phyloP scores from a whole-genome alignment of 768 basidiomycete species.

The Termitomyces sp. region DNA sequence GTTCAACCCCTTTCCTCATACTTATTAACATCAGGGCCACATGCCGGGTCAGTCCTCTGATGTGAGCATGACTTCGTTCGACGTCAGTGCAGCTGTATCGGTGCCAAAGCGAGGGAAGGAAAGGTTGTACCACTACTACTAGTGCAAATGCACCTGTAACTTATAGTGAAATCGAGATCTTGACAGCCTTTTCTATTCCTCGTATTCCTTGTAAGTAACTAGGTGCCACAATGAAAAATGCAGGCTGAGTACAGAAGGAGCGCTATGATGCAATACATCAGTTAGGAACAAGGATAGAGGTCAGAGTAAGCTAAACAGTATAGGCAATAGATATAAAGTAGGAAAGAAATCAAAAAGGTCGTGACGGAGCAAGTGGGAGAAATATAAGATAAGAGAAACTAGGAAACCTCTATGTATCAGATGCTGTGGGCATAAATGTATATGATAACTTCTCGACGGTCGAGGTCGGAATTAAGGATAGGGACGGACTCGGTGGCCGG shows the following conservation, averaged over 20 bases:
- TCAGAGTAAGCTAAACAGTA: too few species aligned
- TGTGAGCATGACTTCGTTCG: conserved; percentile 34
- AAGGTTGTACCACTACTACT: conserved; percentile 14
- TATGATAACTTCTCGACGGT: neutral
- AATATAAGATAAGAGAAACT: too few species aligned
- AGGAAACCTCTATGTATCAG: too few species aligned
- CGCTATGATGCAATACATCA: too few species aligned
- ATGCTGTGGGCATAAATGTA: neutral
- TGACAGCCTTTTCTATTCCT: neutral
- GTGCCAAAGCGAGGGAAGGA: conserved; percentile 29
- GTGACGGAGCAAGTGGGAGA: too few species aligned
- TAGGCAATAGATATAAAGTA: too few species aligned
- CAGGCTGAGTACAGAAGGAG: too few species aligned
- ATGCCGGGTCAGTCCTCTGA: conserved; percentile 24
- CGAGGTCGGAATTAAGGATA: neutral
- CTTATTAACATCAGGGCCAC: conserved; percentile 6
- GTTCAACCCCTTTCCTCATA: too few species aligned
- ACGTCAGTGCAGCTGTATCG: conserved; percentile 35
- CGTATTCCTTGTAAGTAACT: neutral
- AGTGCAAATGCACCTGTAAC: too few species aligned
- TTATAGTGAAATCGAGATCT: too few species aligned
- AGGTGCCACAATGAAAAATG: neutral
- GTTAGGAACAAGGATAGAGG: too few species aligned
- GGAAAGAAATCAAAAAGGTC: too few species aligned
- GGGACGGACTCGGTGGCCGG: neutral